Conservation (phyloP, 2,329 filamentous ascomycete species). For the Hortaea sp. region DNA sequence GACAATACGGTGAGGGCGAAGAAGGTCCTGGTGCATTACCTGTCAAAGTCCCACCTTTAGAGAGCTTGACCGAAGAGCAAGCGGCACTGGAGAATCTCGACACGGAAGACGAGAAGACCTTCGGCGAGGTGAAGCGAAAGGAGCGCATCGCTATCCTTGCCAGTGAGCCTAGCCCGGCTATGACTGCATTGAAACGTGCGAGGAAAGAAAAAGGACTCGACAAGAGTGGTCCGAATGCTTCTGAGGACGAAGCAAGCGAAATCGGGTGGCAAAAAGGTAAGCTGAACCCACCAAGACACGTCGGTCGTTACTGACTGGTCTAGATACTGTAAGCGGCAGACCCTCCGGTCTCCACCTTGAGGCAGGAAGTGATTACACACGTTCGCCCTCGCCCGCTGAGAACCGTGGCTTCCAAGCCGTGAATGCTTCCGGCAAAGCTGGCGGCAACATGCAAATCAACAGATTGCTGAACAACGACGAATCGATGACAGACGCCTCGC, state of each 20-base stretch:
- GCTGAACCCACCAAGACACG: neutral
- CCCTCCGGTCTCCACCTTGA: constrained; percentile 10
- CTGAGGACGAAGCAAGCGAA: constrained; percentile 23
- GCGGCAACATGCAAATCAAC: constrained; percentile 39
- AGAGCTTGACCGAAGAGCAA: constrained; percentile 55
- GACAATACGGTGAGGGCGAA: constrained; percentile 34
- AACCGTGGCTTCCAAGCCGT: constrained; percentile 28
- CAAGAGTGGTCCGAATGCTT: constrained; percentile 10
- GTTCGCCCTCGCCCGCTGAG: constrained; percentile 31
- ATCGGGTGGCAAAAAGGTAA: constrained; percentile 12
- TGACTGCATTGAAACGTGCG: constrained; percentile 41
- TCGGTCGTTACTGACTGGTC: neutral
- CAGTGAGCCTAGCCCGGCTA: constrained; percentile 61
- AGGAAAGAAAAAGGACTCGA: constrained; percentile 36
- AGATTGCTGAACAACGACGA: constrained; percentile 40
- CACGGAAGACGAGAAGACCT: constrained; percentile 56
- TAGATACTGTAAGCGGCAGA: neutral
- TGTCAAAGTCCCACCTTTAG: constrained; percentile 54
- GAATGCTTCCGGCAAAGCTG: constrained; percentile 24
- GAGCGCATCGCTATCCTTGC: constrained; percentile 64
- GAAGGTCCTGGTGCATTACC: constrained; percentile 34
- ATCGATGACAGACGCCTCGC: constrained; percentile 11
- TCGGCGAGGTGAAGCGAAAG: constrained; percentile 62
- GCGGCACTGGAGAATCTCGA: constrained; percentile 64
- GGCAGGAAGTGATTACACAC: constrained; percentile 36